Evolutionary conservation across 305 asterid species (phyloP), one percentile per base, ranked within the genome.

Genomic region (Stenogyne calaminthoides): DNA sequence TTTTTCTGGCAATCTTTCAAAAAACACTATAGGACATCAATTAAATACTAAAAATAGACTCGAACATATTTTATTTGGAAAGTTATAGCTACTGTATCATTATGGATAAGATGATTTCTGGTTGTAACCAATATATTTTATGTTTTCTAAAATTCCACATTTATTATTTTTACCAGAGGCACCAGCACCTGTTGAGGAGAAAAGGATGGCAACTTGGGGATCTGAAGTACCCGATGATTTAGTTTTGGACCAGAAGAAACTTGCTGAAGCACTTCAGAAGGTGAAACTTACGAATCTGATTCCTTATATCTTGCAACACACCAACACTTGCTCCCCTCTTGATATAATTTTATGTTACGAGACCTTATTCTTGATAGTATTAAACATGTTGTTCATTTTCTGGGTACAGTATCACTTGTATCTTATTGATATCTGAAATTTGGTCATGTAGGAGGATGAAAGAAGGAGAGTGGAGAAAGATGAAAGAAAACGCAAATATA

Each of bases 401-500:
- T 62, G 40, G 63, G 18, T 46, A 34, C 47, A 61, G 15, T 15
- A 56, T 56, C 20, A 71, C 22, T 25, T 55, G 20, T 39, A 20
- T 69, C 73, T 69, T 76, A 51, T 46, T 32, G 57, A 40, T 65
- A 22, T 47, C 70, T 72, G n/a, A 69, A 20, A 18, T 8, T 18
- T 63, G 27, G 55, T 69, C 7, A 52, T 42, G 32, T 77, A 92
- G 98, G 99, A 92, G 93, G 96, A 95, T 34, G 89, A 79, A 76
- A 81, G 88, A 90, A 84, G 55, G 84, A 90, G 89, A 83, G 98
- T 90, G 69, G 97, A 87, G 77, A 89, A 79, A 78, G 97, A 92
- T 82, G 98, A 95, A 80, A 86, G 96, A 76, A 95, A 95, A 60
- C 91, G 98, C 74, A 95, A 92, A 76, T 95, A 88, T 73, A 92